phyloP scores from a whole-genome alignment of 441 rosid genomes.

The Bocquillonia castaneifolia region DNA sequence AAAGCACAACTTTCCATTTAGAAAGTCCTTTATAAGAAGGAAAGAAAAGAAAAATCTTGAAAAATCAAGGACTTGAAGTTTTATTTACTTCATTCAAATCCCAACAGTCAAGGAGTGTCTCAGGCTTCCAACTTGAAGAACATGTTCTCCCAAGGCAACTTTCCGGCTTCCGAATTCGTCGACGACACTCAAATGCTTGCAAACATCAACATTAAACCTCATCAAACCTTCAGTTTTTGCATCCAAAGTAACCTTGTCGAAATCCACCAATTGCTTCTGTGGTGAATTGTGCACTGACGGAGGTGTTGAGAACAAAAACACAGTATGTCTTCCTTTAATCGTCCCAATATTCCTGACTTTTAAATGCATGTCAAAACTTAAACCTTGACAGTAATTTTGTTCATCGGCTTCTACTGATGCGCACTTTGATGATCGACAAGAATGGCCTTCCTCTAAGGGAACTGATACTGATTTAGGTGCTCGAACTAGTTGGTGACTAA shows the following conservation, averaged over 20 bases:
- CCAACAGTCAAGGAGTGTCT: slow-evolving; percentile 52
- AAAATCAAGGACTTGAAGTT: slow-evolving; percentile 13
- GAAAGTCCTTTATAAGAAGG: slow-evolving; percentile 2
- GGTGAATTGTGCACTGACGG: slow-evolving; percentile 72
- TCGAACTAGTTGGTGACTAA: slow-evolving; percentile 41
- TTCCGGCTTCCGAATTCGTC: slow-evolving; percentile 64
- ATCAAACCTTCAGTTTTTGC: slow-evolving; percentile 38
- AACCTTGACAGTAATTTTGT: slow-evolving; percentile 36
- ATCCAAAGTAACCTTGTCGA: slow-evolving; percentile 57
- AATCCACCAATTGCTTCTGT: slow-evolving; percentile 60
- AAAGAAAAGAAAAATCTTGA: background rate
- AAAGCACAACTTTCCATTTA: slow-evolving; percentile 5
- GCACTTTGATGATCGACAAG: slow-evolving; percentile 54
- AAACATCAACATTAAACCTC: slow-evolving; percentile 53
- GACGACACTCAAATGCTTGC: slow-evolving; percentile 74
- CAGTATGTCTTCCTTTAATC: slow-evolving; percentile 58
- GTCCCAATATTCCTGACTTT: slow-evolving; percentile 48
- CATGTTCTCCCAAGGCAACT: slow-evolving; percentile 62
- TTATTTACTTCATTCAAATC: slow-evolving; percentile 47
- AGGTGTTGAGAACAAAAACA: slow-evolving; percentile 65
- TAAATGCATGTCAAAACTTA: slow-evolving; percentile 42
- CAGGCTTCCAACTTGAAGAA: slow-evolving; percentile 69
- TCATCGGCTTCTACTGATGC: slow-evolving; percentile 45
- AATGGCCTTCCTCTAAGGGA: slow-evolving; percentile 43
- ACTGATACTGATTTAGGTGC: slow-evolving; percentile 46